phyloP scores from a whole-genome alignment of 2,329 filamentous ascomycete genomes.

The Byssothecium circinans region DNA sequence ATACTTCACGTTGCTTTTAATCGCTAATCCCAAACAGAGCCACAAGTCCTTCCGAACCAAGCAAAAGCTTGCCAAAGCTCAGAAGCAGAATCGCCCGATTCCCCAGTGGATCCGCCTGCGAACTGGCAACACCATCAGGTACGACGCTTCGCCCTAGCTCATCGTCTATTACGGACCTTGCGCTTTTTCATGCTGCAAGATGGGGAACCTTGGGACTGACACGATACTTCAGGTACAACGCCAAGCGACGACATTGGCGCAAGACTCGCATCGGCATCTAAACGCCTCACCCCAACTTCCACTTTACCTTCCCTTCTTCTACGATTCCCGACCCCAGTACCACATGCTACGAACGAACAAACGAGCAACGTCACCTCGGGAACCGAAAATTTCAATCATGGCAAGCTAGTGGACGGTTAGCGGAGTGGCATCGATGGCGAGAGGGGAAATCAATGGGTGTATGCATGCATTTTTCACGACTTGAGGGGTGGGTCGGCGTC shows the following conservation, averaged over 20 bases:
- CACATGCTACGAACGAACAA: slow-evolving; percentile 22
- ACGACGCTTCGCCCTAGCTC: slow-evolving; percentile 50
- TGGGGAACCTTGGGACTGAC: slow-evolving; percentile 11
- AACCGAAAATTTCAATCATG: slow-evolving; percentile 31
- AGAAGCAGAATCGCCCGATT: slow-evolving; percentile 99
- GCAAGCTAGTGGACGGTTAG: slow-evolving; percentile 29
- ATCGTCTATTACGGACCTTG: not conserved
- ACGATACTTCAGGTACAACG: slow-evolving; percentile 82
- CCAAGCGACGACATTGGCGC: slow-evolving; percentile 99
- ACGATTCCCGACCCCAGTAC: slow-evolving; percentile 32
- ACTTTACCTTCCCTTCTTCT: slow-evolving; percentile 39
- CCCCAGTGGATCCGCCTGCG: slow-evolving; percentile 99
- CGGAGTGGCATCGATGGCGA: slow-evolving; percentile 14
- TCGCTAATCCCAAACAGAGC: slow-evolving; percentile 63
- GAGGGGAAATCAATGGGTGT: slow-evolving; percentile 3
- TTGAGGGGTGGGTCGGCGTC: slow-evolving; percentile 26
- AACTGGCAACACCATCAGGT: slow-evolving; percentile 99
- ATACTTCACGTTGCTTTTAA: not conserved
- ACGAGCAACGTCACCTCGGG: slow-evolving; percentile 27
- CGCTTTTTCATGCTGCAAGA: not conserved
- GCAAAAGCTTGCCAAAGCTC: slow-evolving; percentile 99
- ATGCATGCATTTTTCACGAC: slow-evolving; percentile 21
- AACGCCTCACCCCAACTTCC: slow-evolving; percentile 56
- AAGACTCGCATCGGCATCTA: slow-evolving; percentile 99
- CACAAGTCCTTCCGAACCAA: slow-evolving; percentile 99